A percentile compares a stretch with the other conserved stretches of the same genome.
These are phyloP conservation scores for Exserohilum turcica DNA, from an alignment of 2,329 filamentous ascomycete species.

Conservation along the genomic window DNA sequence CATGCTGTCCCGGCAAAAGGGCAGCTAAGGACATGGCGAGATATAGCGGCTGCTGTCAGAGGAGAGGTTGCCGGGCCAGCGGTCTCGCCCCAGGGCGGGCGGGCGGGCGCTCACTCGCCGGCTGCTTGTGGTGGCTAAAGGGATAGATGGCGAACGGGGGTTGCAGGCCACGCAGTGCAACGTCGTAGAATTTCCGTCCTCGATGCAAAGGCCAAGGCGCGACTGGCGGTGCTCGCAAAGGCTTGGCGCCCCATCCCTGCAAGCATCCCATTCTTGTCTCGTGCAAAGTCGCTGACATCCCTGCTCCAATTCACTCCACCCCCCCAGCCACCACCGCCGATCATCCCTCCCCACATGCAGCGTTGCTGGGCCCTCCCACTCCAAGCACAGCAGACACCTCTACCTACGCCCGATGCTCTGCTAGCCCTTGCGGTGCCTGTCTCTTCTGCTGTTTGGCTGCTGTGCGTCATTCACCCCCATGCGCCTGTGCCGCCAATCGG, in stretches of 20 bases:
- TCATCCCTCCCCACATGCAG: conserved; percentile 31
- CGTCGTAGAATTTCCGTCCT: conserved; percentile 43
- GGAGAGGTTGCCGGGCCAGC: conserved; percentile 21
- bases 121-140: conserved; percentile 32
- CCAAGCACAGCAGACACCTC: conserved; percentile 27
- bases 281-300: conserved; percentile 12
- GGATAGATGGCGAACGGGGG: conserved; percentile 26
- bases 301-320: conserved; percentile 32
- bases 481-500: conserved; percentile 2
- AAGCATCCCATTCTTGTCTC: no score
- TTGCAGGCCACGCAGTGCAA: conserved; percentile 33
- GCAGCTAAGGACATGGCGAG: conserved; percentile 31
- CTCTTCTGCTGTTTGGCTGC: conserved; percentile 17
- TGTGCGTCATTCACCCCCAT: neutral
- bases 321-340: conserved; percentile 42
- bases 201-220: conserved; percentile 22
- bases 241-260: no score
- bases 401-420: no score
- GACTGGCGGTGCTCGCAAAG: conserved; percentile 21
- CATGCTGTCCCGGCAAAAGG: conserved; percentile 23
- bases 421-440: conserved; percentile 10
- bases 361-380: conserved; percentile 14
- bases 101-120: conserved; percentile 13
- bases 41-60: conserved; percentile 36
- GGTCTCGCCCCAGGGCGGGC: conserved; percentile 13